These are phyloP conservation scores for Ballota nigra DNA, from an alignment of 257 asterid genomes.

Conservation along the genomic window DNA sequence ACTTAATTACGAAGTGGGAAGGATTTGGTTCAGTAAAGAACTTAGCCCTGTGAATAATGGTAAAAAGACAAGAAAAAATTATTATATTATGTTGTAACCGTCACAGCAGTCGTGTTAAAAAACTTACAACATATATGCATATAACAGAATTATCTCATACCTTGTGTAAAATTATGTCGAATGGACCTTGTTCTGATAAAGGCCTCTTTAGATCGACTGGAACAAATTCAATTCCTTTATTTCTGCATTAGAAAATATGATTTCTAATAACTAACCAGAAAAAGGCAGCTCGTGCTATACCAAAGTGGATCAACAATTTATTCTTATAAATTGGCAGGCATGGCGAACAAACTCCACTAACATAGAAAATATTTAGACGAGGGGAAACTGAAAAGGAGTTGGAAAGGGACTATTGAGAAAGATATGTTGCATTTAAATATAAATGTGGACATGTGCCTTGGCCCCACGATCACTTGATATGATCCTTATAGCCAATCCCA, in stretches of 20 bases:
- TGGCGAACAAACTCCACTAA: background rate
- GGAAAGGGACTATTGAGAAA: background rate
- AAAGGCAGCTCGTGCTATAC: conserved; percentile 10
- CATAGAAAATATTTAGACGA: background rate
- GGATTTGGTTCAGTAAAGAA: background rate
- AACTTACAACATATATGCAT: too few relatives aligned
- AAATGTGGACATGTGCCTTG: background rate
- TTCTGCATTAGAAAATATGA: conserved; percentile 47
- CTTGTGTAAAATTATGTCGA: conserved; percentile 85
- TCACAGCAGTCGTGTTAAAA: background rate
- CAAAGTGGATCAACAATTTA: conserved; percentile 1
- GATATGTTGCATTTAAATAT: background rate
- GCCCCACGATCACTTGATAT: background rate
- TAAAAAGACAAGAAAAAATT: background rate
- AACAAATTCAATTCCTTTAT: conserved; percentile 78
- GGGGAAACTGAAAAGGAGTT: background rate
- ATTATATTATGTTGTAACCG: background rate
- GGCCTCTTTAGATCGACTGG: conserved; percentile 69
- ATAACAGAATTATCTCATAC: conserved; percentile 35
- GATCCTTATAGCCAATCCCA: background rate
- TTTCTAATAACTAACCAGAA: conserved; percentile 15
- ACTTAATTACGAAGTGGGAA: background rate
- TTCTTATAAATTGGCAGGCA: background rate
- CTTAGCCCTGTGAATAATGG: background rate
- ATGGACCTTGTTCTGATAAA: conserved; percentile 90